Base-by-base conservation (phyloP, 148 eudicot species). In the Persicaria maculosa region DNA sequence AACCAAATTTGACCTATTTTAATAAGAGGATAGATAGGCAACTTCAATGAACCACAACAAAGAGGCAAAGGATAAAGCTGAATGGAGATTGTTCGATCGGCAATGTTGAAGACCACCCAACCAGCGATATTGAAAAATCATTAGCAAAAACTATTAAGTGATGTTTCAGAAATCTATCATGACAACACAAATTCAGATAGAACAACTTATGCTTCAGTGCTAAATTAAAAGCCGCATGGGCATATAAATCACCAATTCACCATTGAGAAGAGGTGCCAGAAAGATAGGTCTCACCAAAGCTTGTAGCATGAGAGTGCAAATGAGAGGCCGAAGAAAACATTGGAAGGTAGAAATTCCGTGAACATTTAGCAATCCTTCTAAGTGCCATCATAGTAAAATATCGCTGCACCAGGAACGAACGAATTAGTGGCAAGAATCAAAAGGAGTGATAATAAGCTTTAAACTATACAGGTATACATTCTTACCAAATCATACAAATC, bases 301-400 rank as follows among this genome's bases (percentile, higher is more conserved):
- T 94, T 40, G 97, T 92, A 44, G 97, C 88, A 73, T 94, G 98
- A 50, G 98, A 91, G 73, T 94, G 98, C 78, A 90, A 83, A 72
- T 72, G 78, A 76, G 79, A 83, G 75, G 81, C 82, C 8, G 81
- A 76, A 68, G 87, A 74, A 22, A 81, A 69, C 74, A 53, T 54
- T 5, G 87, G 89, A 44, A 77, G 68, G 50, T 82, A 65, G 74
- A 79, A 81, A 67, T 81, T 81, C 74, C 87, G 80, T 48, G 89
- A 77, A 20, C 76, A 76, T 46, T 86, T 80, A 2, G 68, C 68
- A 58, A 90, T 52, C 74, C 80, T 71, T 77, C 90, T 77, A 78
- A 90, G 73, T 57, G 97, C 91, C 96, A 90, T 93, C 44, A 19
- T 59, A 8, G 17, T 68, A 5, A 22, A 52, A 47, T 36, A 47